Conservation (phyloP, 331 rosid species). For the Quercus lobata region DNA sequence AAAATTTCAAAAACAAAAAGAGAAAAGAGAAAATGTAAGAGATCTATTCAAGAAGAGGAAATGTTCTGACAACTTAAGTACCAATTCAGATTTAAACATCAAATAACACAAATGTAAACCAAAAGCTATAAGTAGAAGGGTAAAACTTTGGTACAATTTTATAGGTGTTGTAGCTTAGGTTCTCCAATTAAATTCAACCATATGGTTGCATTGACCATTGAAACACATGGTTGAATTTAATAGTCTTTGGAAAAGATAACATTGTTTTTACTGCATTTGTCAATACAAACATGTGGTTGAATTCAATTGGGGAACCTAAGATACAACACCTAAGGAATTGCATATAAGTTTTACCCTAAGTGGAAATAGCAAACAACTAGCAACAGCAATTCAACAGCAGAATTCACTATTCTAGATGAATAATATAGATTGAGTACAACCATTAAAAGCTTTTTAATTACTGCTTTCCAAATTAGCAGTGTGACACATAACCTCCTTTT, state of each 20-base stretch:
- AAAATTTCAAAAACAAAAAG: neutral
- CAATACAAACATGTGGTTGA: no score
- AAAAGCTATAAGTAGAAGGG: neutral
- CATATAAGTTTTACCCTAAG: neutral
- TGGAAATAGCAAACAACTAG: neutral
- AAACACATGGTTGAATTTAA: no score
- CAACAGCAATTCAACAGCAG: neutral
- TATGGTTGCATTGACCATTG: no score
- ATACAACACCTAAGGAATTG: no score
- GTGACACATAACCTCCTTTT: neutral
- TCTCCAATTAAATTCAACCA: no score
- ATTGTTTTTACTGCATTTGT: no score
- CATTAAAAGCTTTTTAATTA: neutral
- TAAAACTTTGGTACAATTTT: no score
- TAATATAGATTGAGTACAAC: neutral
- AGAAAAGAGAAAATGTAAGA: slow-evolving; percentile 7
- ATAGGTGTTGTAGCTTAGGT: no score
- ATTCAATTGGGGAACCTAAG: no score
- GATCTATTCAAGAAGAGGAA: neutral
- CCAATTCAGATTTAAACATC: neutral
- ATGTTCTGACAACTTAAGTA: neutral
- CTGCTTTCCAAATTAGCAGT: neutral
- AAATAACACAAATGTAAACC: neutral
- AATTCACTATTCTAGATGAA: neutral
- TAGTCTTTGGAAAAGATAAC: no score